Evolutionary conservation across 2,329 filamentous ascomycete species (phyloP).

Genomic region (Fusarium sp.): DNA sequence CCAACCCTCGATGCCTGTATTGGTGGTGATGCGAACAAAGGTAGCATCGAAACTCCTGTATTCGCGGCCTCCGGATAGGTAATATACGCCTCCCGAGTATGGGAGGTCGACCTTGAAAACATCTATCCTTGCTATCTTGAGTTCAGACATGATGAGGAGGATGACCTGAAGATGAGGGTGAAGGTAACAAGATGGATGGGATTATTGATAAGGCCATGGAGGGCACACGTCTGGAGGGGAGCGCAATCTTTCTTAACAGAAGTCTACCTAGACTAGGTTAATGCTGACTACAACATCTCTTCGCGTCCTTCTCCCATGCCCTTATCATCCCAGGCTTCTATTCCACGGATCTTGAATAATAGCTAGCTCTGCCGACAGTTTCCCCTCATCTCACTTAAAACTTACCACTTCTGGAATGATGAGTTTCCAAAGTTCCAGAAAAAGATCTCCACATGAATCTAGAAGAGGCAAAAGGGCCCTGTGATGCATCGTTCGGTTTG

Average conservation of each 20-base stretch:
- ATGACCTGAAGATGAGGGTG: not conserved
- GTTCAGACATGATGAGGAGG: not conserved
- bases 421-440: not conserved
- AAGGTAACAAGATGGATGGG: not conserved
- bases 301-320: not conserved
- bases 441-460: not conserved
- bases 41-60: conserved; percentile 33
- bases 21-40: conserved; percentile 35
- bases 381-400: conserved; percentile 3
- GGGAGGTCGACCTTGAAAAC: not conserved
- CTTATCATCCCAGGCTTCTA: not conserved
- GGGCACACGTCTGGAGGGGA: not conserved
- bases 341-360: not conserved
- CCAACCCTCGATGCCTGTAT: conserved; percentile 37
- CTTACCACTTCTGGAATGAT: not conserved
- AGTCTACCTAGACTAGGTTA: not conserved
- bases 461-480: not conserved
- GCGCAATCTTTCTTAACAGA: not conserved
- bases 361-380: not conserved
- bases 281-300: not conserved
- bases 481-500: not conserved
- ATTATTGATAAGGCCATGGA: not conserved
- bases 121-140: not conserved
- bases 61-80: conserved; percentile 17
- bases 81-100: not conserved